phyloP scores from a whole-genome alignment of 2,329 filamentous ascomycete genomes.

The Beauveria pseudobassiana region DNA sequence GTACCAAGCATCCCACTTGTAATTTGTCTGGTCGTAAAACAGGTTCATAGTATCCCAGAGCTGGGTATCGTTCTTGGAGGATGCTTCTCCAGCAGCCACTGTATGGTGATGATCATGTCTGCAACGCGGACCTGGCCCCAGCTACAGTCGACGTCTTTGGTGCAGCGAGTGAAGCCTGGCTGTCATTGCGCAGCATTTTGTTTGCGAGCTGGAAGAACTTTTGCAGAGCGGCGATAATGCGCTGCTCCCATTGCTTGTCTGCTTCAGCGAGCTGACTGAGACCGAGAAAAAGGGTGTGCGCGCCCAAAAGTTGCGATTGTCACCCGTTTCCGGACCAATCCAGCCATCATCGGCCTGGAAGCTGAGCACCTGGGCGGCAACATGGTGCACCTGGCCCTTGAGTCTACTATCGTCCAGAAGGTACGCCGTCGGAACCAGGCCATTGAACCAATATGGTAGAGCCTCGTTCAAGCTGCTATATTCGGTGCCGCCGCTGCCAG shows the following conservation, averaged over 20 bases:
- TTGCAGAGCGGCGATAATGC: constrained; percentile 15
- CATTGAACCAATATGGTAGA: constrained; percentile 54
- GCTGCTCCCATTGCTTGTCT: constrained; percentile 18
- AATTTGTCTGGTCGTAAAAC: constrained; percentile 24
- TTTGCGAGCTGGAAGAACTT: constrained; percentile 36
- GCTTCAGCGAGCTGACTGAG: constrained; percentile 27
- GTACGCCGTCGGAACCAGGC: constrained; percentile 49
- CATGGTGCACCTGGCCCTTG: constrained; percentile 36
- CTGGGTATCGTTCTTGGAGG: constrained; percentile 18
- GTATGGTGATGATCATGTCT: constrained; percentile 31
- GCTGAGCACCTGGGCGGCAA: constrained; percentile 32
- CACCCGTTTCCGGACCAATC: constrained; percentile 34
- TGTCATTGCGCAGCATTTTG: constrained; percentile 46
- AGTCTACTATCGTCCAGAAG: constrained; percentile 32
- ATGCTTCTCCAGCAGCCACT: constrained; percentile 33
- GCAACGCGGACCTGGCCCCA: constrained; percentile 29
- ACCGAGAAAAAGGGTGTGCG: constrained; percentile 25
- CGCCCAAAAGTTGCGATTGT: constrained; percentile 24
- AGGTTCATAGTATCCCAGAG: constrained; percentile 35
- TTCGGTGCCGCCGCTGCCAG: constrained; percentile 34
- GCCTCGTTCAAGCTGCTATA: constrained; percentile 51
- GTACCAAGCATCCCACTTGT: constrained; percentile 24
- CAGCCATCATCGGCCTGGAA: constrained; percentile 41
- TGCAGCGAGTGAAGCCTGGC: constrained; percentile 38
- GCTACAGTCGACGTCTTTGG: constrained; percentile 29